A percentile compares a stretch with the other conserved stretches of the same genome.
These are phyloP conservation scores for Mucuna pruriens DNA, from an alignment of 306 rosid species.

Conservation along the genomic window DNA sequence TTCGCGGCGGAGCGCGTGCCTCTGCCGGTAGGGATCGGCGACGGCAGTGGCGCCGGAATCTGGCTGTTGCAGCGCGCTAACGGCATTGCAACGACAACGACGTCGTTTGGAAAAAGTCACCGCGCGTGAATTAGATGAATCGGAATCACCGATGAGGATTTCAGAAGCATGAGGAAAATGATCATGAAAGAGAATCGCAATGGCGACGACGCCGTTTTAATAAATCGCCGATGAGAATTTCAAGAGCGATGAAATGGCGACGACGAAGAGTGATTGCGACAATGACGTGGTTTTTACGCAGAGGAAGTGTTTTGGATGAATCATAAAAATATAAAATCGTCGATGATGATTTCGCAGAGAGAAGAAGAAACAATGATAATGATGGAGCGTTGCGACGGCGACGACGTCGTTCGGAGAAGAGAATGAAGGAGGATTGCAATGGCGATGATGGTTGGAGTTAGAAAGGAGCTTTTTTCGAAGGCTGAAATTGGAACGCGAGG, in stretches of 20 bases:
- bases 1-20: slow-evolving; percentile 78
- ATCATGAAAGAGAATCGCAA: background rate
- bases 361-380: background rate
- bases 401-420: slow-evolving; percentile 11
- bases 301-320: background rate
- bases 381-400: background rate
- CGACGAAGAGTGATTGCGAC: background rate
- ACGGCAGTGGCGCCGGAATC: slow-evolving; percentile 58
- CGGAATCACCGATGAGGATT: background rate
- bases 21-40: slow-evolving; percentile 77
- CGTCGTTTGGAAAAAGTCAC: slow-evolving; percentile 17
- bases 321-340: background rate
- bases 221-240: background rate
- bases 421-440: background rate
- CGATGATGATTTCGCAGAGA: background rate
- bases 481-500: slow-evolving; percentile 37
- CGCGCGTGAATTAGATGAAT: background rate
- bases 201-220: slow-evolving; percentile 23
- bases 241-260: background rate
- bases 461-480: slow-evolving; percentile 35
- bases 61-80: slow-evolving; percentile 38
- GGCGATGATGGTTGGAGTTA: background rate
- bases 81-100: slow-evolving; percentile 43
- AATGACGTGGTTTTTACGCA: background rate
- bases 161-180: background rate